Evolutionary conservation across 1,139 yeast species (phyloP).

Genomic region (Citeromyces siamensis): DNA sequence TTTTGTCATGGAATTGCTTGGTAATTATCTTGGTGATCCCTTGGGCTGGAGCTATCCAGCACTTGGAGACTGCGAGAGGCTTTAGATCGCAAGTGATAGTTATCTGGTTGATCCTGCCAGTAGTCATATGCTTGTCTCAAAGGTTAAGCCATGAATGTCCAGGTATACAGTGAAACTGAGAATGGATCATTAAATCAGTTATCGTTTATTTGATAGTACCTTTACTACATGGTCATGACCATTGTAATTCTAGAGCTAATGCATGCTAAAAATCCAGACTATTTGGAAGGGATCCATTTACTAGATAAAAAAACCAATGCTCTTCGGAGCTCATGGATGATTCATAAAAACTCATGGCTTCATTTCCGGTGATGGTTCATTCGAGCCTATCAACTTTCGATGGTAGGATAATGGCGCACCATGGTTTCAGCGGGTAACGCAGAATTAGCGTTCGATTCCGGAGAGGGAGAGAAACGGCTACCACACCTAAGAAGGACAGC

Average conservation of each 20-base stretch:
- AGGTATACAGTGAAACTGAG: slow-evolving; percentile 36
- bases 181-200: slow-evolving; percentile 34
- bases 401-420: slow-evolving; percentile 17
- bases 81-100: slow-evolving; percentile 14
- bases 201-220: slow-evolving; percentile 31
- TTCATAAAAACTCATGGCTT: slow-evolving; percentile 24
- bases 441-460: not conserved
- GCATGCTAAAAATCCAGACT: slow-evolving; percentile 23
- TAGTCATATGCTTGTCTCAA: slow-evolving; percentile 38
- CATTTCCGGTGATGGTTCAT: slow-evolving; percentile 19
- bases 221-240: slow-evolving; percentile 25
- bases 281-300: slow-evolving; percentile 21
- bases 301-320: slow-evolving; percentile 22
- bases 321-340: slow-evolving; percentile 22
- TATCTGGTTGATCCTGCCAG: slow-evolving; percentile 36
- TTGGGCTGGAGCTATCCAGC: slow-evolving; percentile 4
- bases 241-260: slow-evolving; percentile 26
- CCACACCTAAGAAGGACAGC: not conserved
- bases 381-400: slow-evolving; percentile 22
- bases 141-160: slow-evolving; percentile 37
- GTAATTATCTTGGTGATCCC: slow-evolving; percentile 6
- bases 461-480: slow-evolving; percentile 3
- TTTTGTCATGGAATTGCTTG: slow-evolving; percentile 6
- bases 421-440: slow-evolving; percentile 11
- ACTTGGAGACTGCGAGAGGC: slow-evolving; percentile 6